Evolutionary conservation across 345 rosid species (phyloP).

Genomic region (Arabidopsis thaliana): TAIR10.1 NC_003074.8:3474001-3474500

Average conservation of each 20-base stretch:
- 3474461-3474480: slow-evolving; percentile 15
- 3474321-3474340: slow-evolving; percentile 36
- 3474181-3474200: background rate
- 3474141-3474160: background rate
- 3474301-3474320: slow-evolving; percentile 31
- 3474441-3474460: slow-evolving; percentile 47
- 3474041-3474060: background rate
- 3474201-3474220: background rate
- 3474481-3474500: background rate
- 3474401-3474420: slow-evolving; percentile 49
- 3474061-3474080: background rate
- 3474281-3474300: background rate
- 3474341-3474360: slow-evolving; percentile 27
- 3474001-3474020: background rate
- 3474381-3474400: slow-evolving; percentile 31
- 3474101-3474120: background rate
- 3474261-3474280: background rate
- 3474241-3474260: background rate
- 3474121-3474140: background rate
- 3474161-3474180: background rate
- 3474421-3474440: slow-evolving; percentile 49
- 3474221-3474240: background rate
- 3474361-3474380: slow-evolving; percentile 29
- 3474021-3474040: background rate
- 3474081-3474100: background rate